Evolutionary conservation across 352 stramenopile species (phyloP), one percentile per base, ranked within the genome.

Genomic region (Globisporangium canariense): DNA sequence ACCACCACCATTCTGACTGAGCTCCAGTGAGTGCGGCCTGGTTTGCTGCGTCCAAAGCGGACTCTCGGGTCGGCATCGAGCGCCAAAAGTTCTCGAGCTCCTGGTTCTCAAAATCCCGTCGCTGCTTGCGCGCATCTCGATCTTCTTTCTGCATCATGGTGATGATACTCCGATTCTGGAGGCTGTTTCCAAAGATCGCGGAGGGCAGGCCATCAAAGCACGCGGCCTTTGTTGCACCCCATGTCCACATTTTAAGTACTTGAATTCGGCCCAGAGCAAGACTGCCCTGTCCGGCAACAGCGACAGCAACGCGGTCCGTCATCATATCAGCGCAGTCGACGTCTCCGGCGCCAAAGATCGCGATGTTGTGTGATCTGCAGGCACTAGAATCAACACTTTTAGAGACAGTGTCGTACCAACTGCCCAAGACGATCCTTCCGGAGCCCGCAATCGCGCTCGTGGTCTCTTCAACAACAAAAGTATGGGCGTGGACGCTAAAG

Each of bases 1-100:
- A 25, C 18, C 18, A 20, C 36, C 36, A 41, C 36, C 16, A 22
- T 6, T 49, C 22, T 49, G 7, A 49, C 43, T 11, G 14, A 49
- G 4, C 16, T 11, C 43, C 43, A 22, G 43, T 49, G 43, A 49
- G n/a, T 16, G 43, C 14, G 43, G 9, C 6, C 28, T 38, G n/a
- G 4, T 43, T 57, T 30, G 4, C 14, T 9, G 36, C 4, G 1
- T 14, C 30, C 51, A 43, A 16, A 13, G 51, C 51, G 2, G 30
- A 43, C 51, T 57, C 51, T 57, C 51, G 51, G 4, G 28, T 4
- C 30, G 51, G 51, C 18, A 57, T 30, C 30, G 51, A 57, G 51
- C 51, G 28, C 51, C 51, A 57, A 43, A 57, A 57, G 51, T 57
- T 16, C 14, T 25, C 1, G 28, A 57, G 14, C 28, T 57, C 30